Evolutionary conservation across 2,329 filamentous ascomycete genomes (phyloP), one percentile per base, ranked within the genome.

Genomic region (Davidsoniella australis): DNA sequence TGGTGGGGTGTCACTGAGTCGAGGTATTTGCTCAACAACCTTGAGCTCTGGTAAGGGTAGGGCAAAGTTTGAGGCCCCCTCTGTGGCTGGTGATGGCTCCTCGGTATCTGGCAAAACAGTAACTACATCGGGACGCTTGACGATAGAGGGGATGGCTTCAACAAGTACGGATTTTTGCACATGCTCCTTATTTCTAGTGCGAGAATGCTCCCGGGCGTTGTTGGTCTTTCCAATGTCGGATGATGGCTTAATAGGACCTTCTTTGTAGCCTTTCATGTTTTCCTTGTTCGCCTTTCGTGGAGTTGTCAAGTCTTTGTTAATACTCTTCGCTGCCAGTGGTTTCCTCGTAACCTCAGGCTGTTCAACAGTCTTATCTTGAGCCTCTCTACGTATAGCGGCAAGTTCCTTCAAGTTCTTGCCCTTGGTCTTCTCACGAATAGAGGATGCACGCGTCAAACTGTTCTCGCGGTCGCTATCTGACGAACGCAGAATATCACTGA

Each of bases 281-380:
- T 42, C 41, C 20, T 48, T 47, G n/a, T 38, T 36, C 6, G 39
- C 18, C 23, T 37, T 42, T 20, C 50, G 41, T 17, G 42, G 24
- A 14, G 46, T 44, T 26, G 66, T 64, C 41, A 81, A 58, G 55
- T 74, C 70, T 49, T 76, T 68, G 56, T 80, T 80, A 14, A 73
- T 71, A 61, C 66, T 80, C 62, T 80, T 81, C 42, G 66, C 64
- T 6, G 68, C 63, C 9, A 78, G 62, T 1, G 74, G 70, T 51
- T 67, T 72, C 45, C 74, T 68, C 36, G 60, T 18, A 59, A 58
- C 9, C 58, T 56, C 51, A 5, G 37, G 20, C 23, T 12, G 18
- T 17, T 51, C 49, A 20, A 16, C 23, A 9, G 44, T 54, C 42
- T 57, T 61, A 42, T 65, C 61, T 46, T 61, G 61, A 3, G 56